phyloP scores from a whole-genome alignment of 1,284 basidiomycete genomes.

The Phlebopus sp. region DNA sequence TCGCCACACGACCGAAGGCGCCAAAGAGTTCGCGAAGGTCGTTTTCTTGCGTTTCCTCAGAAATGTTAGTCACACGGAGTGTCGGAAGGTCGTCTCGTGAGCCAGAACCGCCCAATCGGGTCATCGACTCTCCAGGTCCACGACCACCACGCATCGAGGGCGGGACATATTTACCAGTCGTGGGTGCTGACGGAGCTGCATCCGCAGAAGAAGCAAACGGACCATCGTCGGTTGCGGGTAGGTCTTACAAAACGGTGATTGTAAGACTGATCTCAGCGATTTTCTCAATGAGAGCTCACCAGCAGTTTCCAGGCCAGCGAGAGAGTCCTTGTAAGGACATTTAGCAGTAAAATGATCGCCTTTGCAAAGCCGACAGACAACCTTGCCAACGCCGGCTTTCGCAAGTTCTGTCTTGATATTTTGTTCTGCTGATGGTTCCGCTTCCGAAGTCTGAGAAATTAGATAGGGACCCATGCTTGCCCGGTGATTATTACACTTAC shows the following conservation, averaged over 20 bases:
- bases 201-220: slow-evolving; percentile 42
- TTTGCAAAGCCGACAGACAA: slow-evolving; percentile 92
- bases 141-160: slow-evolving; percentile 81
- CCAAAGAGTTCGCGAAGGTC: slow-evolving; percentile 93
- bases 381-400: slow-evolving; percentile 79
- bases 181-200: slow-evolving; percentile 33
- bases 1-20: slow-evolving; percentile 76
- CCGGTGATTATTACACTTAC: slow-evolving; percentile 36
- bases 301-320: slow-evolving; percentile 70
- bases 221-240: slow-evolving; percentile 53
- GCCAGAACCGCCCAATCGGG: slow-evolving; percentile 42
- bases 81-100: slow-evolving; percentile 92
- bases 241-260: slow-evolving; percentile 32
- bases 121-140: slow-evolving; percentile 83
- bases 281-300: slow-evolving; percentile 37
- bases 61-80: slow-evolving; percentile 95
- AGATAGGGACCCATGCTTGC: neutral
- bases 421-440: slow-evolving; percentile 71
- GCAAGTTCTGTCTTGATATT: slow-evolving; percentile 68
- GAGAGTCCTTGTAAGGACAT: slow-evolving; percentile 97
- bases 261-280: neutral
- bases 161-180: slow-evolving; percentile 87
- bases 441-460: slow-evolving; percentile 46
- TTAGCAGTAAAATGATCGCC: slow-evolving; percentile 98
- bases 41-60: slow-evolving; percentile 92